Evolutionary conservation across 2,329 filamentous ascomycete genomes (phyloP).

Genomic region (Ascochyta rabiei): DNA sequence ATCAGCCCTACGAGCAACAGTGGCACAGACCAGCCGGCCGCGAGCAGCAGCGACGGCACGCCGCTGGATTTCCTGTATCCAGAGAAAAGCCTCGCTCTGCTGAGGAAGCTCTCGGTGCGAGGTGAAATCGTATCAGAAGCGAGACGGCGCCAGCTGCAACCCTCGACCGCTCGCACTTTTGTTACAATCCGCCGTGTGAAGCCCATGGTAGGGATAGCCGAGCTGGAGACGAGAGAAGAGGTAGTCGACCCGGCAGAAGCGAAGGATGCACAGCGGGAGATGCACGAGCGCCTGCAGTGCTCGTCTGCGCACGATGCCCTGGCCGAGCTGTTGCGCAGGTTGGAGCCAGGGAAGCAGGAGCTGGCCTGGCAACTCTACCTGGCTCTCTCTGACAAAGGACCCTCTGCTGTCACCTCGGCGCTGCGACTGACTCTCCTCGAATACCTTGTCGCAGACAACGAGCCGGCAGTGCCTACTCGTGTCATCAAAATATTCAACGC

Average conservation of each 20-base stretch:
- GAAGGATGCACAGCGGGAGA: conserved; percentile 26
- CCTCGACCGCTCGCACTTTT: not conserved
- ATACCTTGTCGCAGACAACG: conserved; percentile 31
- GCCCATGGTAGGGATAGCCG: not conserved
- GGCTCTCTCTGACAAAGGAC: conserved; percentile 23
- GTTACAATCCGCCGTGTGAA: not conserved
- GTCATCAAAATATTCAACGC: conserved; percentile 54
- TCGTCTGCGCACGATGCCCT: conserved; percentile 29
- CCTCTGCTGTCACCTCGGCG: conserved; percentile 1
- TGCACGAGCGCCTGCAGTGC: conserved; percentile 22
- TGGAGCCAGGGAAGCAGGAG: conserved; percentile 31
- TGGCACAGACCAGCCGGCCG: conserved; percentile 9
- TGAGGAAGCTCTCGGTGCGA: conserved; percentile 36
- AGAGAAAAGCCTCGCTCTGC: conserved; percentile 50
- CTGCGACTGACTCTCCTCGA: conserved; percentile 36
- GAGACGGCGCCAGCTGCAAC: not conserved
- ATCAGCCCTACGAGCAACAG: conserved; percentile 10
- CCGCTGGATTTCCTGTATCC: conserved; percentile 58
- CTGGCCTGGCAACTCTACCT: conserved; percentile 48
- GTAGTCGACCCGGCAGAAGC: conserved; percentile 12
- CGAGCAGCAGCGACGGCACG: conserved; percentile 12
- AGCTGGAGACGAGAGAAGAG: conserved; percentile 8
- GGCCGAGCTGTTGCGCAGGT: conserved; percentile 19
- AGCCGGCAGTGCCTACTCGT: conserved; percentile 49
- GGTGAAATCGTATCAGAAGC: not conserved